Conservation (phyloP, 192 early-diverging fungal genomes). For the Gonapodya prolifera region DNA sequence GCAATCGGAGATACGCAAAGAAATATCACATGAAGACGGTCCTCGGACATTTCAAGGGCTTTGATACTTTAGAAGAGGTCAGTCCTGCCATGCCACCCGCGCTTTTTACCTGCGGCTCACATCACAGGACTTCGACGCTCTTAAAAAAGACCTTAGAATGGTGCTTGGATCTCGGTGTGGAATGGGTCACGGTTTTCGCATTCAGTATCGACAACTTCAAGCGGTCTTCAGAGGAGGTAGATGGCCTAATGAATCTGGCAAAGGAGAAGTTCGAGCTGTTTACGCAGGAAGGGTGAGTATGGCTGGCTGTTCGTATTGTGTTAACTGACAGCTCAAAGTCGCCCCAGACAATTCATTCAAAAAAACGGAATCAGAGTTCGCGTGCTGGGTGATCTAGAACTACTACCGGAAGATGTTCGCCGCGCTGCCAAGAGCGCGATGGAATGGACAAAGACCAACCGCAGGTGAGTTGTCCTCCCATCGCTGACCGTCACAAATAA, state of each 20-base stretch:
- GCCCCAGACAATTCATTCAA: slow-evolving; percentile 52
- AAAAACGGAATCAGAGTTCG: slow-evolving; percentile 62
- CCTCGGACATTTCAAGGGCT: slow-evolving; percentile 71
- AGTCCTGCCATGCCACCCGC: background rate
- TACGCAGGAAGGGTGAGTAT: slow-evolving; percentile 46
- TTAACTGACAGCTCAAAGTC: background rate
- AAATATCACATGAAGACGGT: slow-evolving; percentile 32
- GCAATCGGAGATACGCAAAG: slow-evolving; percentile 86
- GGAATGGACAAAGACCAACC: slow-evolving; percentile 51
- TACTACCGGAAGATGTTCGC: slow-evolving; percentile 54
- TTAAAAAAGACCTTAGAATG: slow-evolving; percentile 58
- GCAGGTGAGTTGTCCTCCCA: slow-evolving; percentile 20
- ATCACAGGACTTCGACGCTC: background rate
- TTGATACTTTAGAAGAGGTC: slow-evolving; percentile 63
- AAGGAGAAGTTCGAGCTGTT: slow-evolving; percentile 65
- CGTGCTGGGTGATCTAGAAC: slow-evolving; percentile 59
- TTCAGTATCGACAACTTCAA: slow-evolving; percentile 99
- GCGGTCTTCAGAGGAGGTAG: slow-evolving; percentile 70
- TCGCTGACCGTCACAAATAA: background rate
- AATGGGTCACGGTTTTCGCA: slow-evolving; percentile 84
- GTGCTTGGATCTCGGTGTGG: slow-evolving; percentile 74
- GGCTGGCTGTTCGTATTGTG: background rate
- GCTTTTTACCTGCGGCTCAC: background rate
- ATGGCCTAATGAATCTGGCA: slow-evolving; percentile 70
- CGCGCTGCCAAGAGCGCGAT: slow-evolving; percentile 47